Conservation (phyloP, 306 rosid species). For the Delonix regia region DNA sequence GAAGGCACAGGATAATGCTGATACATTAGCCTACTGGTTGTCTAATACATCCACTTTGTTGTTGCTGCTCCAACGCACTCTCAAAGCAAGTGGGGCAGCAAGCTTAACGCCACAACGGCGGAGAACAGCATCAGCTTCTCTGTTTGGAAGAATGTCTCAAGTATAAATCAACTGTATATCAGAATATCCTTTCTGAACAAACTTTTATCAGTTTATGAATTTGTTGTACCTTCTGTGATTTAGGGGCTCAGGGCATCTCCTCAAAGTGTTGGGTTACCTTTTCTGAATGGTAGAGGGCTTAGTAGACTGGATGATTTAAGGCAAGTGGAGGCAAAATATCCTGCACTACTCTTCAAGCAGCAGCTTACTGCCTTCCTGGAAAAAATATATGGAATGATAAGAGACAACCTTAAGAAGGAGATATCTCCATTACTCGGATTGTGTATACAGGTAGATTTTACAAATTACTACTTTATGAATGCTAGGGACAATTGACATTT, state of each 20-base stretch:
- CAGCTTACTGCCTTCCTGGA: slow-evolving; percentile 99
- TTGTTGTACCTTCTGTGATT: slow-evolving; percentile 34
- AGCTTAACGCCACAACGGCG: slow-evolving; percentile 99
- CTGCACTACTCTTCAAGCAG: slow-evolving; percentile 95
- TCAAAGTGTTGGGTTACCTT: slow-evolving; percentile 88
- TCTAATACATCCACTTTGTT: slow-evolving; percentile 94
- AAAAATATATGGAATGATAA: slow-evolving; percentile 96
- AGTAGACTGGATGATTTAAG: slow-evolving; percentile 91
- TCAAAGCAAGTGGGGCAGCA: slow-evolving; percentile 99
- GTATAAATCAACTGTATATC: slow-evolving; percentile 51
- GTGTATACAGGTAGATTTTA: slow-evolving; percentile 83
- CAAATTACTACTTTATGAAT: neutral
- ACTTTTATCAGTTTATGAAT: slow-evolving; percentile 20
- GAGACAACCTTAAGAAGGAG: slow-evolving; percentile 97
- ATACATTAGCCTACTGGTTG: slow-evolving; percentile 91
- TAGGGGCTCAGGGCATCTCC: slow-evolving; percentile 96
- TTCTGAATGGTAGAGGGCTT: slow-evolving; percentile 87
- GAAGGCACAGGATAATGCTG: slow-evolving; percentile 91
- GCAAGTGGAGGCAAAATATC: slow-evolving; percentile 99
- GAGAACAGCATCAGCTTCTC: slow-evolving; percentile 85
- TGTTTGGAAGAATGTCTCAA: slow-evolving; percentile 99
- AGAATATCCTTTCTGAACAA: slow-evolving; percentile 33
- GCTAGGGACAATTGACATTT: neutral
- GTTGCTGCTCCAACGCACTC: slow-evolving; percentile 97
- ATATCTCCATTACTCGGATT: slow-evolving; percentile 96